Percentiles rank a stretch among this genome's conserved stretches.
These are phyloP conservation scores for Monosporozyma servazzii DNA, from an alignment of 805 yeast species.

Conservation along the genomic window DNA sequence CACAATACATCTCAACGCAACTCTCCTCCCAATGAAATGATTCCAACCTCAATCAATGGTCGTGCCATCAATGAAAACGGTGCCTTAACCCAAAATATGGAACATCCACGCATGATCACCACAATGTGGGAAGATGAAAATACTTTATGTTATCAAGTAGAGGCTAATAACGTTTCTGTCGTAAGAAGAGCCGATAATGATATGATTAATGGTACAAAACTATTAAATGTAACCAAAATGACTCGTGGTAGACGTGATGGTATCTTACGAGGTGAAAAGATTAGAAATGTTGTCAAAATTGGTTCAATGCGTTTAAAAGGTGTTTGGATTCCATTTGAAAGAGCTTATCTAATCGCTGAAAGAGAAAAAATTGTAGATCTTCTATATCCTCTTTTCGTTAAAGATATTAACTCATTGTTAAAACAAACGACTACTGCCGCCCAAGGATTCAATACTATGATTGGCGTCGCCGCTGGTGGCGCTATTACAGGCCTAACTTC, in stretches of 20 bases:
- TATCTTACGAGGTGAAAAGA: constrained; percentile 64
- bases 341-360: constrained; percentile 78
- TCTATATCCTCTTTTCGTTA: constrained; percentile 60
- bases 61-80: background rate
- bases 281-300: constrained; percentile 72
- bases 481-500: background rate
- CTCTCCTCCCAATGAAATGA: background rate
- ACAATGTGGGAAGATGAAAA: constrained; percentile 91
- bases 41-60: background rate
- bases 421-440: constrained; percentile 4
- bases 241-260: constrained; percentile 85
- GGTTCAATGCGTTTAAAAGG: constrained; percentile 86
- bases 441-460: background rate
- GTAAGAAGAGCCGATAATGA: constrained; percentile 79
- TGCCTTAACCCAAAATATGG: background rate
- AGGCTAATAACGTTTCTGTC: constrained; percentile 70
- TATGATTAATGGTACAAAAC: constrained; percentile 79
- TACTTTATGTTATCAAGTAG: constrained; percentile 77
- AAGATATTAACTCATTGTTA: constrained; percentile 52
- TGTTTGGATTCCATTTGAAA: constrained; percentile 82
- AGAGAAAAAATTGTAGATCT: constrained; percentile 64
- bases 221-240: constrained; percentile 77
- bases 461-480: background rate
- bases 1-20: background rate
- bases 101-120: constrained; percentile 46